Evolutionary conservation across 139 green algal genomes (phyloP), one percentile per base, ranked within the genome.

Genomic region (Protoeuglena noctilucae): DNA sequence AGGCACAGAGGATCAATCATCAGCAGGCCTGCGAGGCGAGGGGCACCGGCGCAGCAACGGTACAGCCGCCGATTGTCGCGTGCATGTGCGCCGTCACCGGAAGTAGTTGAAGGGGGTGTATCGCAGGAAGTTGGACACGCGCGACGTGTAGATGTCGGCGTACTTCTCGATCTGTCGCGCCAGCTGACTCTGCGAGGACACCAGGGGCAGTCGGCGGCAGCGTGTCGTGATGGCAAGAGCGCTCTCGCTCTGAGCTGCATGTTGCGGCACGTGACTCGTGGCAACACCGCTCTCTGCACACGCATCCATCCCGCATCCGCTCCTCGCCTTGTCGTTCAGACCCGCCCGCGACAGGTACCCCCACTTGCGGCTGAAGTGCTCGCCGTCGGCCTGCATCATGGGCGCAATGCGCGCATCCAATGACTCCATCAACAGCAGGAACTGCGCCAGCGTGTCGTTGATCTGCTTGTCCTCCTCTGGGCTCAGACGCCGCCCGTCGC

Each of bases 281-380:
- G n/a, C n/a, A n/a, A n/a, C n/a, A n/a, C n/a, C n/a, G n/a, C n/a
- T n/a, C n/a, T n/a, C n/a, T n/a, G n/a, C n/a, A n/a, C n/a, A n/a
- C n/a, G n/a, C n/a, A n/a, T n/a, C n/a, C n/a, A n/a, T n/a, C n/a
- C n/a, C n/a, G n/a, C n/a, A n/a, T n/a, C n/a, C n/a, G n/a, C n/a
- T n/a, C n/a, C n/a, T n/a, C n/a, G n/a, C n/a, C 69, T 94, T 95
- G 75, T 96, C 88, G 59, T 96, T 93, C n/a, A 96, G 70, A 41
- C 88, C 88, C 7, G 89, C 74, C 19, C 53, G 54, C 18, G 71
- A 85, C 16, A 95, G 78, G 68, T 92, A 96, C 34, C 87, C 87
- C 87, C 87, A 95, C 40, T 77, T 86, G 27, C 28, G 19, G 40
- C 57, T 96, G 77, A 96, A 96, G 43, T 79, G 31, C 18, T 53